Evolutionary conservation across 306 rosid genomes (phyloP).

Genomic region (Trichosanthes truncata): DNA sequence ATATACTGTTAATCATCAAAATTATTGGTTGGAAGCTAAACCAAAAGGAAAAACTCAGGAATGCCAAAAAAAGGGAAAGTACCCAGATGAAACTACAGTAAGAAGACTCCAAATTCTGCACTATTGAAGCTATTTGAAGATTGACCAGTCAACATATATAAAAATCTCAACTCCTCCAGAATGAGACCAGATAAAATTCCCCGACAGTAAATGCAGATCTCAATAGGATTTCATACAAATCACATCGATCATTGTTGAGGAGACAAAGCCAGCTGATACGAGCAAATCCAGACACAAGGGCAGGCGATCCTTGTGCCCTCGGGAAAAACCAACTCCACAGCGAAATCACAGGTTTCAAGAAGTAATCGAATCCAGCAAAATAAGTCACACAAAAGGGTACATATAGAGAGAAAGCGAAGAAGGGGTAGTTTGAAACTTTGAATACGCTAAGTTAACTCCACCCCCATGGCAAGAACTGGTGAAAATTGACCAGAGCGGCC

Average conservation of each 20-base stretch:
- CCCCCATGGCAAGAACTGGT: neutral
- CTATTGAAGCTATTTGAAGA: neutral
- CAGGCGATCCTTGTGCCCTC: neutral
- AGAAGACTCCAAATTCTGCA: neutral
- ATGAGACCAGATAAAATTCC: neutral
- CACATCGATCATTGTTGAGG: neutral
- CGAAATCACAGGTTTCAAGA: neutral
- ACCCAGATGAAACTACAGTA: neutral
- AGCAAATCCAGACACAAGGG: neutral
- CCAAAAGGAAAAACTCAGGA: neutral
- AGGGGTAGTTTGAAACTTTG: neutral
- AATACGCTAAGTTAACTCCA: neutral
- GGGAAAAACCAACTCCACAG: neutral
- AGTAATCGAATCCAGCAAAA: neutral
- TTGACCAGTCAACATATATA: neutral
- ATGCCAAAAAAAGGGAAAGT: neutral
- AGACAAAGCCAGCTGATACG: conserved; percentile 9
- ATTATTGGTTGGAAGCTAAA: neutral
- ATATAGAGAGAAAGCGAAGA: neutral
- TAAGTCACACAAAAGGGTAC: neutral
- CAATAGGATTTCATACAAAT: neutral
- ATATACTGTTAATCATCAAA: neutral
- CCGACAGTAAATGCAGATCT: conserved; percentile 5
- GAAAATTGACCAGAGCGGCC: neutral
- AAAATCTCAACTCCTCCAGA: neutral